Evolutionary conservation across 306 rosid species (phyloP).

Genomic region (Quercus glauca): DNA sequence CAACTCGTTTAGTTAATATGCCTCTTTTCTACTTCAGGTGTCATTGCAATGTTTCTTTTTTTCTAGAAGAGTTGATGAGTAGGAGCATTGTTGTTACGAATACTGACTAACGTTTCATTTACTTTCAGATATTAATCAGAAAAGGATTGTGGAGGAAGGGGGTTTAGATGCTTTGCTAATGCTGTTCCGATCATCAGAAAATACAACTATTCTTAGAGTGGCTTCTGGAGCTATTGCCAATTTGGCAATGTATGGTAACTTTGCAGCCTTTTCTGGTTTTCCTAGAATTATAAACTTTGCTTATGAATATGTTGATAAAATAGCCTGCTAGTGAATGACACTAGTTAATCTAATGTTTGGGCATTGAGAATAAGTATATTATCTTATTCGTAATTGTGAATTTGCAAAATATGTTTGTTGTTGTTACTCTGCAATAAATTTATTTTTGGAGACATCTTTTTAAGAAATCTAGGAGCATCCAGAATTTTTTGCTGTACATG

Average conservation of each 20-base stretch:
- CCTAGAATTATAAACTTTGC: neutral
- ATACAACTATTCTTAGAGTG: conserved; percentile 61
- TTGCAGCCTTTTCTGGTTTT: neutral
- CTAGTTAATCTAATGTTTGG: neutral
- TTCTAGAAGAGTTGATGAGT: neutral
- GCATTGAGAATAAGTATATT: neutral
- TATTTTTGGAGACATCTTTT: no score
- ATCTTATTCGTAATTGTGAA: no score
- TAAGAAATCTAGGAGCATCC: neutral
- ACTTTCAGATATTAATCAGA: conserved; percentile 57
- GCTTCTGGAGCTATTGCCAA: conserved; percentile 74
- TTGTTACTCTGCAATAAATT: no score
- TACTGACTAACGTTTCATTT: neutral
- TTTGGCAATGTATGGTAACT: conserved; percentile 70
- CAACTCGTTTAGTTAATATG: neutral
- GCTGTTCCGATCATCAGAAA: conserved; percentile 51
- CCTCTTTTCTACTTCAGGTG: neutral
- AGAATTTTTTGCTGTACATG: neutral
- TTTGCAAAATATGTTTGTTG: no score
- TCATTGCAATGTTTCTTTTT: neutral
- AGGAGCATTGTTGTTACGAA: neutral
- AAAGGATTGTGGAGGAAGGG: conserved; percentile 63
- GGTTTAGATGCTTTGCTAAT: conserved; percentile 61
- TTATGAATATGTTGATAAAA: neutral
- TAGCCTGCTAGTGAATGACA: neutral